phyloP scores from a whole-genome alignment of 805 yeast species.

The Metschnikowia vanudenii region DNA sequence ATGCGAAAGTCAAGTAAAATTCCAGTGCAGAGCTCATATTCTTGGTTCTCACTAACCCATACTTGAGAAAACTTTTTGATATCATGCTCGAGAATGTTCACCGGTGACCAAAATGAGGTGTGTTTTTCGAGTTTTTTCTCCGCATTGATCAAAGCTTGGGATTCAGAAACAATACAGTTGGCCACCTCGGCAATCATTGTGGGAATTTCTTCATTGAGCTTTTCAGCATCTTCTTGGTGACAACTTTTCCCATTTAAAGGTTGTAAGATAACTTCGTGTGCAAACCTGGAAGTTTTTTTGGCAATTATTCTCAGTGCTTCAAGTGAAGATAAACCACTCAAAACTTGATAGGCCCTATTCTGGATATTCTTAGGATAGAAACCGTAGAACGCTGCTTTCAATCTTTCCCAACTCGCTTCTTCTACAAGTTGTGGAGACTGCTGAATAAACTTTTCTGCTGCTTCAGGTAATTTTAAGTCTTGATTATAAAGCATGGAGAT shows the following conservation, averaged over 20 bases:
- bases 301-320: constrained; percentile 8
- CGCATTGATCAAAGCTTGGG: no score
- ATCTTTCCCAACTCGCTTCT: constrained; percentile 6
- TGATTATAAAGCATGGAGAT: constrained; percentile 6
- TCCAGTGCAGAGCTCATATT: no score
- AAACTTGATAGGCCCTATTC: background rate
- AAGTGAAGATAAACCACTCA: background rate
- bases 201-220: background rate
- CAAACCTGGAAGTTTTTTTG: background rate
- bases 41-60: no score
- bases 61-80: no score
- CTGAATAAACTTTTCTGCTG: constrained; percentile 1
- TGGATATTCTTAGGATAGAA: background rate
- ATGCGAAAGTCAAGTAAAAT: no score
- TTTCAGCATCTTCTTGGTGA: background rate
- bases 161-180: no score
- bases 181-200: background rate
- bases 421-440: constrained; percentile 3
- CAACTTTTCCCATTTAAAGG: background rate
- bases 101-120: no score
- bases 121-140: no score
- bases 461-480: background rate
- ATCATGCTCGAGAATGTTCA: no score
- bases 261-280: background rate
- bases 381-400: constrained; percentile 4